phyloP scores from a whole-genome alignment of 306 rosid genomes.

The Cucurbita ficifolia region DNA sequence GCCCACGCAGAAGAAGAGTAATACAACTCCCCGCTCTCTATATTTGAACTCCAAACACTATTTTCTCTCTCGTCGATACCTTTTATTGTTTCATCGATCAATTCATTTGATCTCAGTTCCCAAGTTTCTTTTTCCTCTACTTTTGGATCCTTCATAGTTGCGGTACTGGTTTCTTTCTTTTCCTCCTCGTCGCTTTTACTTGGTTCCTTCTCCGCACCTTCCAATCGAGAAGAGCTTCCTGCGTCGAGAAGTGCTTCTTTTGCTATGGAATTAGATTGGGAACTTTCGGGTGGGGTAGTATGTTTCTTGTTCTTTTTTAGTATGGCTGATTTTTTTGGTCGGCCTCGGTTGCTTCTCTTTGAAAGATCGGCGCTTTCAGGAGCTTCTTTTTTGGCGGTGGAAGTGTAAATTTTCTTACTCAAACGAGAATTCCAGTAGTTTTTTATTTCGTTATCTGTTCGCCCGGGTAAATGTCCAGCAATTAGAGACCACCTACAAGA shows the following conservation, averaged over 20 bases:
- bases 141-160: not conserved
- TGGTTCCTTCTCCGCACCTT: not conserved
- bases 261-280: not conserved
- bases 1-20: not conserved
- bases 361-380: slow-evolving; percentile 7
- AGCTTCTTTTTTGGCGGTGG: slow-evolving; percentile 30
- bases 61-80: slow-evolving; percentile 10
- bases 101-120: not conserved
- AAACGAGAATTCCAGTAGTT: slow-evolving; percentile 85
- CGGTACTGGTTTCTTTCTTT: not conserved
- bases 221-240: not conserved
- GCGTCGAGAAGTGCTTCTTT: not conserved
- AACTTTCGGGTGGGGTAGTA: not conserved
- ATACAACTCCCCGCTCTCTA: slow-evolving; percentile 23
- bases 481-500: slow-evolving; percentile 71
- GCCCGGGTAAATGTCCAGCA: slow-evolving; percentile 61
- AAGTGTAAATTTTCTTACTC: slow-evolving; percentile 37
- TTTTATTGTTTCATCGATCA: not conserved
- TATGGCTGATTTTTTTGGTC: not conserved
- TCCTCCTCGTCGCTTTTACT: not conserved
- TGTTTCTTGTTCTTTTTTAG: not conserved
- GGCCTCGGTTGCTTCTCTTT: slow-evolving; percentile 11
- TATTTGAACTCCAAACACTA: slow-evolving; percentile 24
- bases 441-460: slow-evolving; percentile 78
- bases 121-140: slow-evolving; percentile 13